Conservation (phyloP, 2,329 filamentous ascomycete species). For the Penicillium sp. region DNA sequence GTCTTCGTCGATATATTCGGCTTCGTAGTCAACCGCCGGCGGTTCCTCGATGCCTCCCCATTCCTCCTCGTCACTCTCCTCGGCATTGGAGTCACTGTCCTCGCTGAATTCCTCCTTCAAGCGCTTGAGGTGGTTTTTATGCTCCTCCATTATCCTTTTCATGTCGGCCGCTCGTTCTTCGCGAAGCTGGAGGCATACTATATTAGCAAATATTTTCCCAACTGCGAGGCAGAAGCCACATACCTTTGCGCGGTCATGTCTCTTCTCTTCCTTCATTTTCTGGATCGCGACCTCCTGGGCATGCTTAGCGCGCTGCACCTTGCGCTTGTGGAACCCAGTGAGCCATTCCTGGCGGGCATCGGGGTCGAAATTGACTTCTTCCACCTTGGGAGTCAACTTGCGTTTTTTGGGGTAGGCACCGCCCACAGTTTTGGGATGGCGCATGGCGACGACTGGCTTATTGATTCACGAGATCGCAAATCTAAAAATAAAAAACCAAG, state of each 20-base stretch:
- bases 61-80: constrained; percentile 51
- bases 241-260: constrained; percentile 75
- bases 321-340: constrained; percentile 96
- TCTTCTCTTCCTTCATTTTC: constrained; percentile 73
- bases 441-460: constrained; percentile 40
- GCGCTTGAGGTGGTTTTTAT: constrained; percentile 69
- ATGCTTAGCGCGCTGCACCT: constrained; percentile 77
- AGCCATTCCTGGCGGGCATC: constrained; percentile 80
- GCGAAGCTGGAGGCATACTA: constrained; percentile 64
- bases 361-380: constrained; percentile 84
- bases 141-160: constrained; percentile 75
- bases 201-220: constrained; percentile 6
- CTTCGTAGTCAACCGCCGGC: constrained; percentile 71
- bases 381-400: constrained; percentile 59
- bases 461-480: background rate
- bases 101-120: constrained; percentile 48
- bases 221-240: constrained; percentile 13
- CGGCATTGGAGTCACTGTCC: constrained; percentile 21
- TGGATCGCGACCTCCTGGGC: constrained; percentile 80
- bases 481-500: background rate
- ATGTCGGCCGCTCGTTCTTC: constrained; percentile 80
- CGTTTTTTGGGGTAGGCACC: constrained; percentile 62
- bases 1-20: constrained; percentile 95
- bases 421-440: constrained; percentile 28
- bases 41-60: constrained; percentile 64